Evolutionary conservation across 2,329 filamentous ascomycete species (phyloP), one percentile per base, ranked within the genome.

Genomic region (Thelonectria blattea): DNA sequence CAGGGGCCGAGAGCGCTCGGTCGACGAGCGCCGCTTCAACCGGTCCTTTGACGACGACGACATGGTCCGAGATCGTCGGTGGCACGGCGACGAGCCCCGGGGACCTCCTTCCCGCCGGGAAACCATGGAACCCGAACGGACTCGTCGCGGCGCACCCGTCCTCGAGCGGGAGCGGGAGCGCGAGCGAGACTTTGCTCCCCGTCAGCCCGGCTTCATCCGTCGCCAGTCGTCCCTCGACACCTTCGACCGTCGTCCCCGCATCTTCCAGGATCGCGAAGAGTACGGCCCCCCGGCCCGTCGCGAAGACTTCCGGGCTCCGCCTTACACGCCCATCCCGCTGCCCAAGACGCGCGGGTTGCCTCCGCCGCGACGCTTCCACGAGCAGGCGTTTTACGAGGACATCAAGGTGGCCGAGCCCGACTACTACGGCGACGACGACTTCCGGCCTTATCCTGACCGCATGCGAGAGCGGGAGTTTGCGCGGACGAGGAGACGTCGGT

Each of bases 141-240:
- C 27, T 10, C 5, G 80, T 67, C 85, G 86, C 59, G 81, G 83
- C 54, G 84, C 85, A 32, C 83, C 84, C 60, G 80, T 84, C 46
- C 74, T 88, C 64, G 80, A 83, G 60, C 81, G 81, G 58, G 87
- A 89, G 64, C 79, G 80, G 32, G 84, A 87, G 55, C 74, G 82
- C 52, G 82, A 79, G 54, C 74, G 82, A 52, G 82, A 79, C 12
- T 72, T 75, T 37, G 62, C 69, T 46, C 84, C 83, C 55, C 82
- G 83, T 34, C 84, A 90, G 47, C 93, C 92, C 2, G 71, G 82
- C 30, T 83, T 93, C 64, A 72, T 95, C 52, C 86, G 93, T 59
- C 87, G 93, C 45, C 93, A 96, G 74, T 96, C 92, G 14, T 96
- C 92, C 53, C 82, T 97, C 41, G 93, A 97, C 74, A 96, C 91